Base-by-base conservation (phyloP, 2,329 filamentous ascomycete species). In the Trematosphaeria pertusa region DNA sequence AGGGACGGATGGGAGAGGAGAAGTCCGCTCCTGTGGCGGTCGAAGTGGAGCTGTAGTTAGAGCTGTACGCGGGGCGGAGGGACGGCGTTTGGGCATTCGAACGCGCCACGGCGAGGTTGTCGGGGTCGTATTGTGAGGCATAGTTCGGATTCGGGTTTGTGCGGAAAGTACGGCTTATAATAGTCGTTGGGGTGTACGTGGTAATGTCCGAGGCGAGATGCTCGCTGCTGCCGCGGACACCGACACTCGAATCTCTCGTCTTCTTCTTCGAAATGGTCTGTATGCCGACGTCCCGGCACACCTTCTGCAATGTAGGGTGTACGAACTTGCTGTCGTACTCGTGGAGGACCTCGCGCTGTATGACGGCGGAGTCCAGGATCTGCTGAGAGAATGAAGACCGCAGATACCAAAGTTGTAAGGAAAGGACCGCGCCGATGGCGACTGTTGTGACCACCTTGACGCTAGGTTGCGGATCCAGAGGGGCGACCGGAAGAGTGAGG, bases 321-420 rank as follows among this genome's bases (percentile, higher is more conserved):
- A 99, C 94, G 65, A 88, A 97, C 75, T 99, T 99, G 59, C 85
- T 89, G 67, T 97, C 91, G 67, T 99, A 99, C 73, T 99, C 94
- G 68, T 91, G 87, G 73, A 97, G 81, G 4, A 97, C 93, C 72
- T 97, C 89, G 60, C 88, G 91, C 59, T 96, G 91, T 48, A 99
- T 88, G 36, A 97, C 81, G 2, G 86, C 81, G 2, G 84, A 84
- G 70, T 99, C 94, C 67, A 91, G 96, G 50, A 84, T 84, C 69
- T 97, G 92, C 67, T 93, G 92, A 3, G 83, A 81, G 72, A 93
- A 97, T 24, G 81, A 85, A 2, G 81, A 81, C 50, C 88, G 86
- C 38, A 97, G 76, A 21, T 90, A 77, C 41, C 85, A 81, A 54
- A 97, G 81, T 70, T 97, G 90, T 1, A 81, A 75, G 0, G 92